phyloP scores from a whole-genome alignment of 2,329 filamentous ascomycete species.

The Claviceps capensis region DNA sequence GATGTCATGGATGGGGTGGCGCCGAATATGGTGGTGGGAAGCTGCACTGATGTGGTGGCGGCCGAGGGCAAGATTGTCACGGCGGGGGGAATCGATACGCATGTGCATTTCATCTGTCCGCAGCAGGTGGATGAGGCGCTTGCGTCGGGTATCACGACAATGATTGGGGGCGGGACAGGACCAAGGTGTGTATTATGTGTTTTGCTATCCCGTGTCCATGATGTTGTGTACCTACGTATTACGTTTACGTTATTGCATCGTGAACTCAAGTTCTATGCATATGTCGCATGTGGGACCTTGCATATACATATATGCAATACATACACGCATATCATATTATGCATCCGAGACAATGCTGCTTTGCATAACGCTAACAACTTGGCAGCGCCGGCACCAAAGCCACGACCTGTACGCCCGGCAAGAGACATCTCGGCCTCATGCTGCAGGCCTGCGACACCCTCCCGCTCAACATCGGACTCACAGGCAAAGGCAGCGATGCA shows the following conservation, averaged over 20 bases:
- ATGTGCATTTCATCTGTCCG: conserved; percentile 91
- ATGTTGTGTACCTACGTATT: background rate
- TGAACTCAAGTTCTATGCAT: no score
- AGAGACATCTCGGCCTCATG: conserved; percentile 75
- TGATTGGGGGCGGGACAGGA: conserved; percentile 82
- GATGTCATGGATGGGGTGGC: conserved; percentile 88
- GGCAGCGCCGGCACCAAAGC: conserved; percentile 70
- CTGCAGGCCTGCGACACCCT: conserved; percentile 72
- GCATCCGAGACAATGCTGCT: no score
- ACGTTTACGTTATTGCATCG: background rate
- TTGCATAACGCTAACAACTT: background rate
- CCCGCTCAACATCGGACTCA: conserved; percentile 81
- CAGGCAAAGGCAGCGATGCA: conserved; percentile 85
- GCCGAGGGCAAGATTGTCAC: conserved; percentile 85
- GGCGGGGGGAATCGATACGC: conserved; percentile 76
- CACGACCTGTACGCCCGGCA: conserved; percentile 84
- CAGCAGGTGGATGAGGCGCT: conserved; percentile 79
- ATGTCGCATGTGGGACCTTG: no score
- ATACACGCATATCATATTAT: no score
- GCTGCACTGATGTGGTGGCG: conserved; percentile 82
- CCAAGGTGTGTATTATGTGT: conserved; percentile 46
- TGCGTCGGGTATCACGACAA: conserved; percentile 75
- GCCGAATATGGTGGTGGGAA: conserved; percentile 66
- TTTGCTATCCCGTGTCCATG: background rate
- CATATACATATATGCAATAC: no score